Evolutionary conservation across 305 asterid genomes (phyloP), one percentile per base, ranked within the genome.

Genomic region (Solanum chacoense): DNA sequence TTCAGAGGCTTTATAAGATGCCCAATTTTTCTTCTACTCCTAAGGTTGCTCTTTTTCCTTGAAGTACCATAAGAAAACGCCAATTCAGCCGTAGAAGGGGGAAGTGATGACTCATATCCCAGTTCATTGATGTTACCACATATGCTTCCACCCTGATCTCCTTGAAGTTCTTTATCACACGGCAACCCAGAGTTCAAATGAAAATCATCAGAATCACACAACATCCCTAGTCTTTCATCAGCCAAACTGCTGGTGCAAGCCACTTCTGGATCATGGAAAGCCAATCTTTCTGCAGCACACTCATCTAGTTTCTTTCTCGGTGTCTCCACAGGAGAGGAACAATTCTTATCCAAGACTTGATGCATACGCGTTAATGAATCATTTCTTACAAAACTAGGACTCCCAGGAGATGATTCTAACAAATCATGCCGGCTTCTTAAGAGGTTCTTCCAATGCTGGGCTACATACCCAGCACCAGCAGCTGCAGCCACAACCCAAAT

Each of bases 401-500:
- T 91, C 87, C 65, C 91, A 40, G 89, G 37, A 37, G 92, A 92
- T 29, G 89, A 89, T 83, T 92, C 91, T 76, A 88, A 63, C 81
- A 88, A 87, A 63, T 67, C 90, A 69, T 69, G 84, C 75, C 87
- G 93, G 73, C 92, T 90, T 90, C 77, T 90, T 38, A 90, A 88
- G 89, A 93, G 89, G 85, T 89, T 93, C 92, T 94, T 95, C 89
- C 94, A 91, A 89, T 92, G 96, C 90, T 94, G 93, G 87, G 94
- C 95, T 84, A 93, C 92, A 91, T 93, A 95, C 24, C 96, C 96
- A 42, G 95, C 98, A 78, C 95, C 95, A 28, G 96, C 98, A 89
- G 96, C 96, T 14, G 93, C 98, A 24, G 96, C 96, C 83, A 93
- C 92, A 74, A 94, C 73, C 98, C 97, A 95, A 24, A 92, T 91